Conservation (phyloP, 768 basidiomycete species). For the Cystobasidium ongulense region DNA sequence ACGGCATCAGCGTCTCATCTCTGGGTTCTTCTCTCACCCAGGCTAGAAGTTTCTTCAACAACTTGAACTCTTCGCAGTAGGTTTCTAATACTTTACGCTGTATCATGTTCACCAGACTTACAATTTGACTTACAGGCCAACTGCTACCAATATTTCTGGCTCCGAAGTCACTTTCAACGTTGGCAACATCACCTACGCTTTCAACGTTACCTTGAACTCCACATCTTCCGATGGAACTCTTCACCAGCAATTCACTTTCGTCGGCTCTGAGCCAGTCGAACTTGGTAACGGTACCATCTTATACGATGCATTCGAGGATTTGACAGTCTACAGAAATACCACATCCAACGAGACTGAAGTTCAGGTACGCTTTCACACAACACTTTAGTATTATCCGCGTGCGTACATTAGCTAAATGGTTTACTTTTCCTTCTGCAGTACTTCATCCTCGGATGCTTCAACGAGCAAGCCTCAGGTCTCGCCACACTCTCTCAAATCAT, state of each 20-base stretch:
- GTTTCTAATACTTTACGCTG: background rate
- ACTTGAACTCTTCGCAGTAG: background rate
- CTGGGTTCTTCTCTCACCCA: slow-evolving; percentile 1
- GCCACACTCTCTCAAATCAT: slow-evolving; percentile 4
- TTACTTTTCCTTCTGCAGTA: too few species aligned
- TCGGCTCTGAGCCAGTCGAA: background rate
- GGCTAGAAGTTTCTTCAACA: background rate
- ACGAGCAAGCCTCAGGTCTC: slow-evolving; percentile 11
- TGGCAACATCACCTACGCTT: background rate
- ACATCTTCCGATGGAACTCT: background rate
- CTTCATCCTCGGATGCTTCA: slow-evolving; percentile 30
- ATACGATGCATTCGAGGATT: slow-evolving; percentile 19
- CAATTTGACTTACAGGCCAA: background rate
- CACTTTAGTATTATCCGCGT: too few species aligned
- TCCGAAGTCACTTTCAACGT: background rate
- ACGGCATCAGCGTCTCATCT: slow-evolving; percentile 10
- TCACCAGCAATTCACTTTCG: slow-evolving; percentile 19
- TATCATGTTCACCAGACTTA: background rate
- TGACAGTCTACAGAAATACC: slow-evolving; percentile 19
- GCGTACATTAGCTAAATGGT: too few species aligned
- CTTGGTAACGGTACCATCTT: background rate
- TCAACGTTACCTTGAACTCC: background rate
- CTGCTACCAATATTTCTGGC: background rate
- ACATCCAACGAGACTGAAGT: slow-evolving; percentile 7
- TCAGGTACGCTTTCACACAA: background rate